Evolutionary conservation across 208 protist species (phyloP).

Genomic region (Crithidia bombi): DNA sequence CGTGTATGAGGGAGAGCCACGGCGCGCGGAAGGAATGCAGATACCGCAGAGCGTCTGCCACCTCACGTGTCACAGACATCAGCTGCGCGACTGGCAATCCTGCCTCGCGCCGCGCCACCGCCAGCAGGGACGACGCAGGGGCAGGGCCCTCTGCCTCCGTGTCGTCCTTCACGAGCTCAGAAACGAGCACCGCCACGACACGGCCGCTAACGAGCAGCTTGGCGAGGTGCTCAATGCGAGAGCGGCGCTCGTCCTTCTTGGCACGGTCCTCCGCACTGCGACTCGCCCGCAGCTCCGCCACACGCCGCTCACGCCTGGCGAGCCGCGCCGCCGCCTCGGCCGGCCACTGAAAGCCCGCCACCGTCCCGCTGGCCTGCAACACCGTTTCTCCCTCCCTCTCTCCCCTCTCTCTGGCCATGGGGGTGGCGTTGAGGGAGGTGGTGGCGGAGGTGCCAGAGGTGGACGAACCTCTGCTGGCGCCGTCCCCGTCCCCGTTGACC

Average conservation of each 20-base stretch:
- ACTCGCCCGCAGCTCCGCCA: slow-evolving; percentile 9
- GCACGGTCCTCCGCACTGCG: not conserved
- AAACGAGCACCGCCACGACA: slow-evolving; percentile 17
- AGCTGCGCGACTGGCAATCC: slow-evolving; percentile 11
- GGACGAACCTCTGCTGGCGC: not conserved
- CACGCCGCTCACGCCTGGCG: slow-evolving; percentile 4
- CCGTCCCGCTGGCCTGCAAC: slow-evolving; percentile 3
- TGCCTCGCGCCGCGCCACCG: not conserved
- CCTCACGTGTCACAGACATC: slow-evolving; percentile 3
- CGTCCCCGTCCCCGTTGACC: not conserved
- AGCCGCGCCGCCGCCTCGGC: slow-evolving; percentile 9
- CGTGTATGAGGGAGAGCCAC: not conserved
- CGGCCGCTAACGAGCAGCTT: not conserved
- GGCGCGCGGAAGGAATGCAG: slow-evolving; percentile 8
- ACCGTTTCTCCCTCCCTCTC: not conserved
- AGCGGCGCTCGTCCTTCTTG: not conserved
- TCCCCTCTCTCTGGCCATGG: not conserved
- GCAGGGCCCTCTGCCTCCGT: slow-evolving; percentile 1
- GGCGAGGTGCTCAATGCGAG: slow-evolving; percentile 3
- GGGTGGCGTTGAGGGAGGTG: not conserved
- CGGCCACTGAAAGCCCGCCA: slow-evolving; percentile 12
- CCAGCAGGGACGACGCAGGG: not conserved
- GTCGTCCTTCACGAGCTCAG: not conserved
- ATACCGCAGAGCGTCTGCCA: slow-evolving; percentile 10
- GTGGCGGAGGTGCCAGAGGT: not conserved